phyloP scores from a whole-genome alignment of 495 filamentous ascomycete genomes.

The Xylaria telfairii region DNA sequence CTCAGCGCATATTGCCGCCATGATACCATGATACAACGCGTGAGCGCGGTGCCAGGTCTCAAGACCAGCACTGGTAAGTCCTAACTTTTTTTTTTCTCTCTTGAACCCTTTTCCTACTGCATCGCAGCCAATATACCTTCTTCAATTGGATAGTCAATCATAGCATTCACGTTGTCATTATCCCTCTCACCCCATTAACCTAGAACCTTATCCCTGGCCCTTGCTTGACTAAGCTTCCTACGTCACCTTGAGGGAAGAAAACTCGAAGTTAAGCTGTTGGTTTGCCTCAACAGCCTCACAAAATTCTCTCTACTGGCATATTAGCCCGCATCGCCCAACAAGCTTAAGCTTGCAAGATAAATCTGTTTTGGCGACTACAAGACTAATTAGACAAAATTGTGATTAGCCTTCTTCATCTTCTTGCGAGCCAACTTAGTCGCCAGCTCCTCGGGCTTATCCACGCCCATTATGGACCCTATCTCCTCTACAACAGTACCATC shows the following conservation, averaged over 20 bases:
- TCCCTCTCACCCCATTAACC: too few relatives aligned
- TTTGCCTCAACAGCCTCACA: not conserved
- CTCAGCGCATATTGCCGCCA: conserved; percentile 49
- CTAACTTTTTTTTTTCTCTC: conserved; percentile 16
- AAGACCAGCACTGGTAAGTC: conserved; percentile 58
- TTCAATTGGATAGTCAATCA: not conserved
- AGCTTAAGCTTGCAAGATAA: not conserved
- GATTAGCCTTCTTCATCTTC: conserved; percentile 61
- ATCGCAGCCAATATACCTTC: not conserved
- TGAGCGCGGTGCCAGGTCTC: conserved; percentile 49
- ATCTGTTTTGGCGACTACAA: conserved; percentile 22
- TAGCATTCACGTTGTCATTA: not conserved
- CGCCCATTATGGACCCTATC: conserved; percentile 49
- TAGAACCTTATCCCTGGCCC: too few relatives aligned
- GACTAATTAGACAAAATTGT: conserved; percentile 28
- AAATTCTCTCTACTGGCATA: not conserved
- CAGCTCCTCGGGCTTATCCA: conserved; percentile 52
- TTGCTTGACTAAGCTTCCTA: conserved; percentile 11
- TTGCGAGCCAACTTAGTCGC: conserved; percentile 62
- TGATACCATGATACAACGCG: conserved; percentile 52
- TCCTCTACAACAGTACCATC: conserved; percentile 38
- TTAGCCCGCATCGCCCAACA: not conserved
- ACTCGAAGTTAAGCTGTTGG: not conserved
- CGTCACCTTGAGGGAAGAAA: not conserved
- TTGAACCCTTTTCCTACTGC: not conserved